phyloP scores from a whole-genome alignment of 768 basidiomycete genomes.

The Panus rudis region DNA sequence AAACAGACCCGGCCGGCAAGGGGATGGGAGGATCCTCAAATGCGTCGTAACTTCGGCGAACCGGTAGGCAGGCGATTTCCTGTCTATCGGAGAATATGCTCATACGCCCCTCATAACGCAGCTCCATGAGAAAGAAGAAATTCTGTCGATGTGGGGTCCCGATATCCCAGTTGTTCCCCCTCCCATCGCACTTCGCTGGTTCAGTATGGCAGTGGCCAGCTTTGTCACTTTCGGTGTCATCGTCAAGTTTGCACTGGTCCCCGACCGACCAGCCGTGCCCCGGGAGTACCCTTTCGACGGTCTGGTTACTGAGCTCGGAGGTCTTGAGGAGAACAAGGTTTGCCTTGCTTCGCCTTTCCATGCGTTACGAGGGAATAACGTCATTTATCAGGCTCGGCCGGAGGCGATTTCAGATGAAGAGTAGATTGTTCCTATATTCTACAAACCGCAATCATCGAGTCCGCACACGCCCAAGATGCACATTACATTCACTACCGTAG shows the following conservation, averaged over 20 bases:
- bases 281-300: conserved; percentile 76
- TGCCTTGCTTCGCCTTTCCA: conserved; percentile 12
- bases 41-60: conserved; percentile 78
- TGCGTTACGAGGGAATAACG: neutral
- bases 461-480: no score
- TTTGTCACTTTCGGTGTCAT: conserved; percentile 59
- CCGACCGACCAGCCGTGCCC: conserved; percentile 57
- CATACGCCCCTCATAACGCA: conserved; percentile 22
- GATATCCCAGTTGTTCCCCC: conserved; percentile 62
- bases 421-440: no score
- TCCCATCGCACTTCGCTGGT: conserved; percentile 54
- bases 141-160: conserved; percentile 84
- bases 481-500: no score
- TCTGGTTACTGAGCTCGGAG: conserved; percentile 71
- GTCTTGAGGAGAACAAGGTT: conserved; percentile 74
- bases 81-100: conserved; percentile 9
- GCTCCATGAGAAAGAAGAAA: conserved; percentile 78
- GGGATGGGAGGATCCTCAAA: conserved; percentile 72
- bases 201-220: conserved; percentile 51
- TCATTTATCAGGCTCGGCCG: conserved; percentile 10
- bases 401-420: conserved; percentile 11
- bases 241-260: conserved; percentile 47
- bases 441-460: neutral
- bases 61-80: conserved; percentile 38
- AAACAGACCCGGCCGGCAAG: conserved; percentile 50